Evolutionary conservation across 768 basidiomycete species (phyloP).

Genomic region (Russula abietina): DNA sequence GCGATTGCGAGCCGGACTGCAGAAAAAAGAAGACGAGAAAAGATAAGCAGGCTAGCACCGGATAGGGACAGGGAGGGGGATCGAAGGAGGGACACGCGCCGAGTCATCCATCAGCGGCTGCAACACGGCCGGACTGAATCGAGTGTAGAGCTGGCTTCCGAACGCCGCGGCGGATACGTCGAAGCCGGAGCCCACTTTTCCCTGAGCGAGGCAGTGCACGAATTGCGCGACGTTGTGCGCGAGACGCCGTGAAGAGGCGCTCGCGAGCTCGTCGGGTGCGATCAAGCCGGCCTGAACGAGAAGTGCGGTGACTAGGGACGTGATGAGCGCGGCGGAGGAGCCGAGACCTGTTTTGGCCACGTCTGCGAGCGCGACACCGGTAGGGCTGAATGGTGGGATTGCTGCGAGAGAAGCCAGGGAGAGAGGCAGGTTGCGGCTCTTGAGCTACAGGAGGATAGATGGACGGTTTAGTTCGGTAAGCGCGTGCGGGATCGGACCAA

Average conservation of each 20-base stretch:
- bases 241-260: slow-evolving; percentile 42
- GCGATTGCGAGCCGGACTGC: slow-evolving; percentile 28
- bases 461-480: background rate
- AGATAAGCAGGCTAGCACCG: slow-evolving; percentile 1
- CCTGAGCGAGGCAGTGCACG: slow-evolving; percentile 93
- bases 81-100: slow-evolving; percentile 32
- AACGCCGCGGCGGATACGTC: slow-evolving; percentile 92
- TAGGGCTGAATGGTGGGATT: slow-evolving; percentile 71
- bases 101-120: slow-evolving; percentile 54
- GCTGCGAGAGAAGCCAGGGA: slow-evolving; percentile 56
- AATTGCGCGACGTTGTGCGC: slow-evolving; percentile 94
- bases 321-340: slow-evolving; percentile 94
- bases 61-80: background rate
- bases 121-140: slow-evolving; percentile 73
- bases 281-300: slow-evolving; percentile 71
- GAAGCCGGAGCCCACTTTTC: slow-evolving; percentile 97
- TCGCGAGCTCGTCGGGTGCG: slow-evolving; percentile 41
- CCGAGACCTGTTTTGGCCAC: slow-evolving; percentile 99
- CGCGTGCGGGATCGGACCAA: slow-evolving; percentile 4
- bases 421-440: slow-evolving; percentile 51
- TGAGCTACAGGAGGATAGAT: slow-evolving; percentile 44
- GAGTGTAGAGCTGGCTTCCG: slow-evolving; percentile 88
- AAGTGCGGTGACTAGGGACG: slow-evolving; percentile 83
- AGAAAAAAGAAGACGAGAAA: slow-evolving; percentile 1
- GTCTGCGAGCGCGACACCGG: slow-evolving; percentile 59